Base-by-base conservation (phyloP, 176 grass and related monocot genomes). In the Oryza meyeriana region DNA sequence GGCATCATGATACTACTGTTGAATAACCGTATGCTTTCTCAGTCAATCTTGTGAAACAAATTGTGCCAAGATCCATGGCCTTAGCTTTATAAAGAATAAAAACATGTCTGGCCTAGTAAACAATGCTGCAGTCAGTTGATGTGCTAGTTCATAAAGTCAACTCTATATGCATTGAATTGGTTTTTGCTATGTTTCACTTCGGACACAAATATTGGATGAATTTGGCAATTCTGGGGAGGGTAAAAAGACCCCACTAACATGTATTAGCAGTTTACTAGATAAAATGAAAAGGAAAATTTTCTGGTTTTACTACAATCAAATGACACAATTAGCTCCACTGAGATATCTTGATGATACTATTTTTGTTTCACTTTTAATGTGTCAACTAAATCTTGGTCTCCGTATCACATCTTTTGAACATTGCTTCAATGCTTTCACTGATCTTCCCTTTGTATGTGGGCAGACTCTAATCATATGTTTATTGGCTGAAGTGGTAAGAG, bases 391-490 rank as follows among this genome's bases (percentile, higher is more conserved):
- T 66, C 59, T 71, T 10, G 24, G 18, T 50, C 13, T 29, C 57
- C 31, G 70, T 59, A 2, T 32, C 48, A 57, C 20, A 1, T 84
- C 8, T 41, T 80, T 7, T 85, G 6, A 64, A 18, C 24, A 71
- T 85, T 69, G 16, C 18, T 81, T 76, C 0, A 69, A 24, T 77
- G 28, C 25, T 89, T 86, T 40, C 61, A 13, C 67, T 41, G 71
- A 20, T 55, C 32, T 64, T 58, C 30, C 74, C 62, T 73, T 80
- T 82, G 29, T 62, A 40, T 64, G 64, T 89, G 3, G 29, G 12
- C 89, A 98, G 96, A 90, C 69, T 71, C 68, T 98, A 47, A 89
- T 81, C 12, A 80, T 93, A 77, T 95, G 88, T 71, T 86, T 98
- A 74, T 88, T 98, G 79, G 67, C 87, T 70, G 90, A 98, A 83